Conservation (phyloP, 331 rosid species). For the Rosa hybrid region DNA sequence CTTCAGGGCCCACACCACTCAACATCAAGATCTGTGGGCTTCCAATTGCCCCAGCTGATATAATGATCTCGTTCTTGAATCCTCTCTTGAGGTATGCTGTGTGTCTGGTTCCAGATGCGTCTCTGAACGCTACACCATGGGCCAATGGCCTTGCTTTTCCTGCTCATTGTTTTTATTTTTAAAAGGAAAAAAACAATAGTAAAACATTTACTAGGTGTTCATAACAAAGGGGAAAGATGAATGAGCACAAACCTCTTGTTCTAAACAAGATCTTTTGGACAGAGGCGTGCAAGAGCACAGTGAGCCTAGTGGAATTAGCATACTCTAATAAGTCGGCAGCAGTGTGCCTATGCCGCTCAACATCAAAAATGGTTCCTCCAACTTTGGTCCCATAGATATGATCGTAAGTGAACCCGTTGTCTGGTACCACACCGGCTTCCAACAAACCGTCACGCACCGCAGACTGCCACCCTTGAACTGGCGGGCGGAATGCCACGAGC, state of each 20-base stretch:
- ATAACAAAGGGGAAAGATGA: neutral
- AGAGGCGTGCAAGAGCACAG: slow-evolving; percentile 58
- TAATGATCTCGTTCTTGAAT: slow-evolving; percentile 46
- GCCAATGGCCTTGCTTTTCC: slow-evolving; percentile 54
- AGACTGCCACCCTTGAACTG: slow-evolving; percentile 58
- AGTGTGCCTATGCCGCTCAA: slow-evolving; percentile 58
- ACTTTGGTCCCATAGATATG: slow-evolving; percentile 74
- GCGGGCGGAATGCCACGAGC: slow-evolving; percentile 60
- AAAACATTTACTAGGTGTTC: neutral
- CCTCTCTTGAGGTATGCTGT: slow-evolving; percentile 49
- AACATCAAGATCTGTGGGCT: slow-evolving; percentile 84
- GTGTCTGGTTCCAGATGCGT: slow-evolving; percentile 43
- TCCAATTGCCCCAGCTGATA: slow-evolving; percentile 79
- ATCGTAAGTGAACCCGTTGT: slow-evolving; percentile 83
- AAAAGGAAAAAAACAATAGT: neutral
- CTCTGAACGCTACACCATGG: slow-evolving; percentile 57
- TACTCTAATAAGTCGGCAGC: slow-evolving; percentile 73
- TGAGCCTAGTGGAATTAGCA: slow-evolving; percentile 54
- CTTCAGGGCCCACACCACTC: slow-evolving; percentile 74
- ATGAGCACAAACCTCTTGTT: slow-evolving; percentile 36
- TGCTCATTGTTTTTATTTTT: slow-evolving; percentile 8
- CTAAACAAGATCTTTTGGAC: slow-evolving; percentile 54
- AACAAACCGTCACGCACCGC: slow-evolving; percentile 61
- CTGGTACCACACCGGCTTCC: slow-evolving; percentile 54
- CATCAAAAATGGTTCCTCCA: slow-evolving; percentile 80